These are phyloP conservation scores for Dactylellina sp. DNA, from an alignment of 2,329 filamentous ascomycete genomes.

Conservation along the genomic window DNA sequence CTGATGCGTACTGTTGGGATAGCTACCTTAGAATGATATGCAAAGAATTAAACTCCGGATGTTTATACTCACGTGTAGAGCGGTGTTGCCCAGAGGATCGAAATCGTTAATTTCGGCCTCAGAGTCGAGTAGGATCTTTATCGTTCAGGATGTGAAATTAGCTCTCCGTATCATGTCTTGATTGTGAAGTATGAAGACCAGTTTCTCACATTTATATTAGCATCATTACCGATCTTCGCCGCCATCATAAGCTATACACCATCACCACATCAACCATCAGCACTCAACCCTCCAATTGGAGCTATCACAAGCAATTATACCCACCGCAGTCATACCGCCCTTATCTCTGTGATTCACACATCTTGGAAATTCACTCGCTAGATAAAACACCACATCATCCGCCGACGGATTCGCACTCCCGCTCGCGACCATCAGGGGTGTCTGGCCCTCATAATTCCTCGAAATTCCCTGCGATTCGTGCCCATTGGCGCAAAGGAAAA, in stretches of 20 bases:
- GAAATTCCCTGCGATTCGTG: constrained; percentile 59
- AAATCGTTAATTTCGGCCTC: constrained; percentile 64
- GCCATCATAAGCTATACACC: constrained; percentile 58
- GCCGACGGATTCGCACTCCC: constrained; percentile 49
- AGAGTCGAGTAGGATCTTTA: constrained; percentile 61
- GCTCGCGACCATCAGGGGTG: constrained; percentile 60
- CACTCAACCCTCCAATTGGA: background rate
- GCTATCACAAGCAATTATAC: background rate
- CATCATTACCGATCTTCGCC: constrained; percentile 59
- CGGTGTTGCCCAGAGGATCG: constrained; percentile 58
- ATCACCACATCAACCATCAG: constrained; percentile 1
- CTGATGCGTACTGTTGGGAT: constrained; percentile 58
- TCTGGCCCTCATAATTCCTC: constrained; percentile 59
- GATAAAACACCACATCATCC: constrained; percentile 58
- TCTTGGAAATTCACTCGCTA: constrained; percentile 56
- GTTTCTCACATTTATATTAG: constrained; percentile 58
- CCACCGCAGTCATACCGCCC: constrained; percentile 57
- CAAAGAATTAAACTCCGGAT: background rate
- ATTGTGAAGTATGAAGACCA: too few species aligned
- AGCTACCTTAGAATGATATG: constrained; percentile 10
- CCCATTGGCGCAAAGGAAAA: constrained; percentile 33
- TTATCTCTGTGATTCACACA: constrained; percentile 59
- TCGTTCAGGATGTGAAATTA: background rate
- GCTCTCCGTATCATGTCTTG: constrained; percentile 7
- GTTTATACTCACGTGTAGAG: constrained; percentile 56